These are phyloP conservation scores for Escallonia rubra DNA, from an alignment of 129 eudicot species.

Conservation along the genomic window DNA sequence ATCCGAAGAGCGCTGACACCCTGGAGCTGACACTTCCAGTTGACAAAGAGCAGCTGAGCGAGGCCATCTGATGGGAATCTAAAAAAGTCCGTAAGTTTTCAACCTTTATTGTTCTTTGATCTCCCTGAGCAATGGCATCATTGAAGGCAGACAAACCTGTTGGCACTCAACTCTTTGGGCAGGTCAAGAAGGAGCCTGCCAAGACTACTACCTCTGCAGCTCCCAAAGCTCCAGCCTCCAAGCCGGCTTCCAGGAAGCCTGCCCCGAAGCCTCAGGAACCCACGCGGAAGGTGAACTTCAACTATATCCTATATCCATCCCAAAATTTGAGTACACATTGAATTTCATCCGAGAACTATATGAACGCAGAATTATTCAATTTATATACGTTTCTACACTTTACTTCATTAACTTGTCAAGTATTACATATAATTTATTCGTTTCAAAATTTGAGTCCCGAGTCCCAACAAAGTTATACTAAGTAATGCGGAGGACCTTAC, in stretches of 20 bases:
- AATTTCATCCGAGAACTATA: neutral
- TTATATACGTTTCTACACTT: neutral
- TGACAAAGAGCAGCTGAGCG: no score
- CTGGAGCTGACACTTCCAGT: no score
- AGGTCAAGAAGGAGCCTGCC: constrained; percentile 17
- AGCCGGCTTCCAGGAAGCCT: constrained; percentile 8
- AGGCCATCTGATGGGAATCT: no score
- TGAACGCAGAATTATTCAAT: neutral
- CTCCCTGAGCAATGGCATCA: constrained; percentile 9
- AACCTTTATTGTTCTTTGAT: neutral
- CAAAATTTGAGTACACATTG: neutral
- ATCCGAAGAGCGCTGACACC: no score
- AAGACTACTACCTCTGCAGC: neutral
- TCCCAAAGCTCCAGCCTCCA: constrained; percentile 3
- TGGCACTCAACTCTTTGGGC: constrained; percentile 14
- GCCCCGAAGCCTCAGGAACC: constrained; percentile 10
- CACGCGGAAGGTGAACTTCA: constrained; percentile 15
- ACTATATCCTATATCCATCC: neutral
- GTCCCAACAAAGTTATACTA: no score
- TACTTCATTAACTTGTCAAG: neutral
- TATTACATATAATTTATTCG: neutral
- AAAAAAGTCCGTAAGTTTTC: no score
- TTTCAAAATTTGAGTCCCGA: neutral
- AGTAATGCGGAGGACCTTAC: no score
- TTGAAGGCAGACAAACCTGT: constrained; percentile 19